phyloP scores from a whole-genome alignment of 2,329 filamentous ascomycete genomes.

The Myotisia sp. region DNA sequence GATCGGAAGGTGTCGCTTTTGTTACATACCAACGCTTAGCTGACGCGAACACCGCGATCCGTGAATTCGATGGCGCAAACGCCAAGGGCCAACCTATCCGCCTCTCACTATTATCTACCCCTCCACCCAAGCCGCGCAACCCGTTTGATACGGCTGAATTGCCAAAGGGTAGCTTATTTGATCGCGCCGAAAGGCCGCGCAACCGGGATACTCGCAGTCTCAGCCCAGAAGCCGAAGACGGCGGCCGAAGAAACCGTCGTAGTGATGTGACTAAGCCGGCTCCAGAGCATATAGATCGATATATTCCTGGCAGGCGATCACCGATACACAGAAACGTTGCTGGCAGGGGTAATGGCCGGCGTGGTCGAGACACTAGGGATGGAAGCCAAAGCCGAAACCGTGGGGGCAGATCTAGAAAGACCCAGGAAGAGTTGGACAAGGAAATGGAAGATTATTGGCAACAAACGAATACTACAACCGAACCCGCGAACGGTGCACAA shows the following conservation, averaged over 20 bases:
- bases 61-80: constrained; percentile 77
- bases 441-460: constrained; percentile 94
- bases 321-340: constrained; percentile 32
- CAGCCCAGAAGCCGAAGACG: constrained; percentile 27
- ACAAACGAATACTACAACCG: constrained; percentile 27
- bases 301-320: constrained; percentile 49
- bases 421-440: constrained; percentile 81
- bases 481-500: constrained; percentile 17
- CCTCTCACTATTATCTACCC: constrained; percentile 45
- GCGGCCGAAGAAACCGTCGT: constrained; percentile 35
- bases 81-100: constrained; percentile 78
- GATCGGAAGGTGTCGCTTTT: constrained; percentile 71
- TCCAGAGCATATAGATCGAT: constrained; percentile 61
- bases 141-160: constrained; percentile 38
- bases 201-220: constrained; percentile 29
- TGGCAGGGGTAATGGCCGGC: constrained; percentile 38
- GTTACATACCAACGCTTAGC: constrained; percentile 60
- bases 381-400: constrained; percentile 25
- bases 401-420: constrained; percentile 56
- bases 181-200: constrained; percentile 39
- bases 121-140: constrained; percentile 24
- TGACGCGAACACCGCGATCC: constrained; percentile 61
- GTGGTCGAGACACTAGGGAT: constrained; percentile 30
- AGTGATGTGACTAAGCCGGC: constrained; percentile 41
- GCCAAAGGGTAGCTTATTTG: constrained; percentile 49